Evolutionary conservation across 768 basidiomycete genomes (phyloP), one percentile per base, ranked within the genome.

Genomic region (Naganishia onofrii): DNA sequence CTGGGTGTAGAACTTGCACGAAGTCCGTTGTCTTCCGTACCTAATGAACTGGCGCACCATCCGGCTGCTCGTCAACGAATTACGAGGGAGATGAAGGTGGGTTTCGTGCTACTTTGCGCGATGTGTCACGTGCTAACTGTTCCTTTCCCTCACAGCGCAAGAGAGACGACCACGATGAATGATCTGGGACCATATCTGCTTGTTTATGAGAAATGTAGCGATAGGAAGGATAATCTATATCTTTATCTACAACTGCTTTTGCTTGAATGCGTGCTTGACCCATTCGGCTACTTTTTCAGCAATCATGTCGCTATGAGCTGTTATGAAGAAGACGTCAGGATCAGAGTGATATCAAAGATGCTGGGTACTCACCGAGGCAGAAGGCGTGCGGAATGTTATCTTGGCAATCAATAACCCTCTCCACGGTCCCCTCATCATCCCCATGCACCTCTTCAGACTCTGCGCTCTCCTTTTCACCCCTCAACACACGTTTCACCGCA

Each of bases 1-100:
- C 1, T 26, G 19, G 19, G 55, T 51, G 23, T 80, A 91, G 93
- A 97, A 82, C 93, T 95, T 74, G 88, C 89, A 21, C 97, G 97
- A 85, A 92, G 90, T 73, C 93, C 93, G 0, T 89, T 93, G 72
- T 92, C 90, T 13, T 93, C 93, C 79, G 89, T 96, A 67, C 86
- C 94, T 9, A 80, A 85, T 7, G 94, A 98, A 77, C 84, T 98
- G 68, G 92, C 91, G 15, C 89, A 90, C 76, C 95, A 98, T 80
- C 92, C 93, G 77, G 83, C 92, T 0, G 93, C 94, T 6, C 91
- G 92, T 81, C 91, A 93, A 79, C 89, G 88, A 78, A 89, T 96
- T 52, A 90, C 93, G 67, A 84, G 88, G 76, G 93, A 95, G 81
- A 96, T 95, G 93, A 96, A 73, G 73, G 68, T 69, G 57, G 8